These are phyloP conservation scores for Ophiostoma quercus DNA, from an alignment of 2,329 filamentous ascomycete species.

Conservation along the genomic window DNA sequence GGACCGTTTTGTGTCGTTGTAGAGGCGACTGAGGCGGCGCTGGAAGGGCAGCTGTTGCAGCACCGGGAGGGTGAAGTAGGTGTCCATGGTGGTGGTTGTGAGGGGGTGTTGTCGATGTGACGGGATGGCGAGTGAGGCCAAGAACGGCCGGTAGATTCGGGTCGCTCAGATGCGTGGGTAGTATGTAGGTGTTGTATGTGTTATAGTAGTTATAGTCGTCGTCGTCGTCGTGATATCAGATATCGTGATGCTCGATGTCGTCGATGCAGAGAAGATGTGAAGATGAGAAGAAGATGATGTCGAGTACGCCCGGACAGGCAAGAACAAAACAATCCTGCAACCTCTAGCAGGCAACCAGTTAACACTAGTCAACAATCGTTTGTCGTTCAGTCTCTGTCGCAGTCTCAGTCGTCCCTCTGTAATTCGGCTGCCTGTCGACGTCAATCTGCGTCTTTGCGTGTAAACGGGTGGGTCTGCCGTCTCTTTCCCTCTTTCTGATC, in stretches of 20 bases:
- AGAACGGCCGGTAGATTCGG: background rate
- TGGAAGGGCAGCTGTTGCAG: conserved; percentile 52
- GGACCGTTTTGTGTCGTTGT: conserved; percentile 75
- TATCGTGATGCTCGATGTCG: background rate
- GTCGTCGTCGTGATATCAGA: background rate
- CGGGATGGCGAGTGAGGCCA: background rate
- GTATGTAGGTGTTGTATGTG: background rate
- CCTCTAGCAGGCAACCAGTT: background rate
- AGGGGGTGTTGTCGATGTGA: background rate
- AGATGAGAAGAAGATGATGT: background rate
- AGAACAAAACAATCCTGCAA: background rate
- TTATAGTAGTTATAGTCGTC: background rate
- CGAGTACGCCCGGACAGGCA: background rate
- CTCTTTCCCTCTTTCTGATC: background rate
- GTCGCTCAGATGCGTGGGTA: background rate
- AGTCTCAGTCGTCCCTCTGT: too few relatives aligned
- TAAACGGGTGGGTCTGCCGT: background rate
- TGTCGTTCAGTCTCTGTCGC: too few relatives aligned
- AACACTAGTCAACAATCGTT: background rate
- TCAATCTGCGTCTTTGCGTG: background rate
- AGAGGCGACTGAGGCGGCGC: conserved; percentile 63
- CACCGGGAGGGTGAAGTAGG: conserved; percentile 47
- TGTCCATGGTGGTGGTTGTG: conserved; percentile 41
- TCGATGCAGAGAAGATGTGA: background rate
- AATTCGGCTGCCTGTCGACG: conserved; percentile 6